Evolutionary conservation across 2,329 filamentous ascomycete species (phyloP), one percentile per base, ranked within the genome.

Genomic region (Apiospora malaysiana): DNA sequence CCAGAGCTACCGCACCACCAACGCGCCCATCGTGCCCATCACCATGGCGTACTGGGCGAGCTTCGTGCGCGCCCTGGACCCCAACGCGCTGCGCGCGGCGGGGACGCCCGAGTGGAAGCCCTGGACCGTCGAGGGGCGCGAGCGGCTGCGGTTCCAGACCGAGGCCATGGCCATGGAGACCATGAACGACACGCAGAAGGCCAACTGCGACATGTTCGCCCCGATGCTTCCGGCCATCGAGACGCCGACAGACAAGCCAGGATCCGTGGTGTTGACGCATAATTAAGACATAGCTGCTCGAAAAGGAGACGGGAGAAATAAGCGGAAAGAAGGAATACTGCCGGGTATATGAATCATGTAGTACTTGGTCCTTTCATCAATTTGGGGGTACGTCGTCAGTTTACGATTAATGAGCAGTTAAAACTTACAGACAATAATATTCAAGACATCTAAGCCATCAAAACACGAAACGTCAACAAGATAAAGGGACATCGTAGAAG

Each of bases 41-140:
- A 68, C 70, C 21, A 73, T 73, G 73, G 69, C 71, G 16, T 74
- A 74, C 67, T 74, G 71, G 67, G 70, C 73, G 67, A 71, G 71
- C 43, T 74, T 74, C 47, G 70, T 73, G 21, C 56, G 68, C 27
- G 32, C 66, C 14, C 70, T 72, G 27, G 42, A 74, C 51, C 73
- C 73, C 2, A 74, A 74, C 32, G 66, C 59, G 12, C 59, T 66
- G n/a, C 45, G 70, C 32, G 42, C 56, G 9, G 40, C 68, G 3
- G 71, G 70, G n/a, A 27, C 68, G 1, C 69, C 72, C 12, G 67
- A 69, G 71, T 74, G 73, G 73, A 23, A 70, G 10, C 68, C 73
- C 4, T 74, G 73, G 73, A 43, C 51, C 23, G 21, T 70, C 9
- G 45, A 23, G 16, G 66, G 66, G 18, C 25, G 66, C 2, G 25